Conservation (phyloP, 306 rosid genomes). For the Rubus parviflorus region DNA sequence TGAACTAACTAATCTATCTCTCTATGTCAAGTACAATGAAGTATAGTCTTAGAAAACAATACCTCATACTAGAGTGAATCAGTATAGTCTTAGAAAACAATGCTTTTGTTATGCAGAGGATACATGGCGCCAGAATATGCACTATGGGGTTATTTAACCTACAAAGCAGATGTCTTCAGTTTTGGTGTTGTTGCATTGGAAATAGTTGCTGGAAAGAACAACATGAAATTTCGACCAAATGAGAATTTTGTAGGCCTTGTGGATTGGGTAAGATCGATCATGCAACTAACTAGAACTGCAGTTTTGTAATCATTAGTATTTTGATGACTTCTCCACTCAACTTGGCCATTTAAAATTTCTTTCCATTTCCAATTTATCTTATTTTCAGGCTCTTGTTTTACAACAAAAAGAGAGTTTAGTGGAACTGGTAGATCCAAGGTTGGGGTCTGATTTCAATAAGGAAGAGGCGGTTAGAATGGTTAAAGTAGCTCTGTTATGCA, state of each 20-base stretch:
- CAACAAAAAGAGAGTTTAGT: slow-evolving; percentile 3
- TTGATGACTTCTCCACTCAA: background rate
- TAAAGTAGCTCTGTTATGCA: background rate
- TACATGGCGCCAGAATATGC: background rate
- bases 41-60: too few relatives aligned
- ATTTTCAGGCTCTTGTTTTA: slow-evolving; percentile 17
- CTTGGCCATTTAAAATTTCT: background rate
- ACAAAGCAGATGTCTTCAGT: slow-evolving; percentile 22
- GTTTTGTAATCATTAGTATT: background rate
- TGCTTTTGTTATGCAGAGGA: too few relatives aligned
- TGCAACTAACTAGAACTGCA: background rate
- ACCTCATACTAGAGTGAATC: too few relatives aligned
- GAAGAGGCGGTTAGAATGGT: slow-evolving; percentile 11
- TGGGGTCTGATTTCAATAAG: background rate
- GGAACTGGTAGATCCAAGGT: slow-evolving; percentile 10
- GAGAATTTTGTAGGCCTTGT: slow-evolving; percentile 16
- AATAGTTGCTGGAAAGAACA: slow-evolving; percentile 20
- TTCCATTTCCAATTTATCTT: background rate
- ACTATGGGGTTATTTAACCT: slow-evolving; percentile 19
- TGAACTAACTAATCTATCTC: too few relatives aligned
- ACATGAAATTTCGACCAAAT: slow-evolving; percentile 8
- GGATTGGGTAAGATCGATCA: slow-evolving; percentile 16
- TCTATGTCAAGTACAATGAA: too few relatives aligned
- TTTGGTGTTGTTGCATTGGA: slow-evolving; percentile 13
- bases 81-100: too few relatives aligned